These are phyloP conservation scores for Pharus latifolius DNA, from an alignment of 176 grass and related monocot genomes.

Conservation along the genomic window DNA sequence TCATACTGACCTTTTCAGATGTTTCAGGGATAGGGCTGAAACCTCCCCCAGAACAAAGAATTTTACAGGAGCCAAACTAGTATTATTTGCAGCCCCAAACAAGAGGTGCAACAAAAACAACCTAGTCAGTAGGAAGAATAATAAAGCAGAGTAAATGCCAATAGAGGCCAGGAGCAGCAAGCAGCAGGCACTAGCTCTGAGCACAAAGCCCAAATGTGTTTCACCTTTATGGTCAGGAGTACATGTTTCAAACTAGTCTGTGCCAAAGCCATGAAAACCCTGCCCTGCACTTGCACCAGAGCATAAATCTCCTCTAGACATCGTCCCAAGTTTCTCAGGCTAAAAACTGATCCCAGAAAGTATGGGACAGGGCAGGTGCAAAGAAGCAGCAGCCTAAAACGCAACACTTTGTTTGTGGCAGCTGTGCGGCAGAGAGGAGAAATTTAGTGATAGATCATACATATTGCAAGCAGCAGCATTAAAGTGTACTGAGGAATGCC, in stretches of 20 bases:
- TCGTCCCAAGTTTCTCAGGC: neutral
- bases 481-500: slow-evolving; percentile 14
- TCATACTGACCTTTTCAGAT: neutral
- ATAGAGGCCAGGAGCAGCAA: slow-evolving; percentile 20
- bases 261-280: slow-evolving; percentile 19
- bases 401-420: slow-evolving; percentile 2
- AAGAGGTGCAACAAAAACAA: slow-evolving; percentile 8
- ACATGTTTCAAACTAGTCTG: neutral
- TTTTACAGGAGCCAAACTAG: neutral
- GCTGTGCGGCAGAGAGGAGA: slow-evolving; percentile 10
- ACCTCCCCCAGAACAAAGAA: neutral
- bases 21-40: neutral
- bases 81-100: neutral
- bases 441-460: neutral
- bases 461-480: slow-evolving; percentile 1
- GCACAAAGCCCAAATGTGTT: slow-evolving; percentile 9
- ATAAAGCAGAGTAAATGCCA: slow-evolving; percentile 22
- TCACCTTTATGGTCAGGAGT: slow-evolving; percentile 27
- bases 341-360: slow-evolving; percentile 26
- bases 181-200: slow-evolving; percentile 15
- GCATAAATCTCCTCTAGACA: slow-evolving; percentile 11
- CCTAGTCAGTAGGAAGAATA: neutral
- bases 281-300: slow-evolving; percentile 10
- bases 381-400: slow-evolving; percentile 13
- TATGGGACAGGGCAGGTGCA: slow-evolving; percentile 6